Evolutionary conservation across 2,329 filamentous ascomycete species (phyloP).

Genomic region (Colletotrichum echinochloae): DNA sequence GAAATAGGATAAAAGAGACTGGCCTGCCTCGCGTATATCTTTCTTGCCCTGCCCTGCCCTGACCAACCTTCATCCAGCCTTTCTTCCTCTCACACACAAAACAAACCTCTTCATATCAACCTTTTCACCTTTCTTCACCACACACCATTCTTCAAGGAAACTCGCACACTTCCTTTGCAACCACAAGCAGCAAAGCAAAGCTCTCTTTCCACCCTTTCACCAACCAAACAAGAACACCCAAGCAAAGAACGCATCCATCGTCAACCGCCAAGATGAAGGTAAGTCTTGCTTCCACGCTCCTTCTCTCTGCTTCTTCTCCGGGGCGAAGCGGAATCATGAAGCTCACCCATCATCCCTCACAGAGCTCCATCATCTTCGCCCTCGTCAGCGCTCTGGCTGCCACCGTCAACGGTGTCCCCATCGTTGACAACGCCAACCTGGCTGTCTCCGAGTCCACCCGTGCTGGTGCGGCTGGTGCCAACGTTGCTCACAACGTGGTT

Average conservation of each 20-base stretch:
- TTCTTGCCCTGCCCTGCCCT: not conserved
- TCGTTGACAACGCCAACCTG: not conserved
- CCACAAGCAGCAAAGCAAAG: not conserved
- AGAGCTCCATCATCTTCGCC: not conserved
- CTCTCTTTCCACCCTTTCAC: not conserved
- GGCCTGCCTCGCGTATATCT: not conserved
- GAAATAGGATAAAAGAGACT: not conserved
- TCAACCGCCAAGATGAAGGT: slow-evolving; percentile 15
- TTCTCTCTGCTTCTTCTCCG: not conserved
- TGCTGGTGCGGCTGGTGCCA: no score
- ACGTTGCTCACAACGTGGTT: not conserved
- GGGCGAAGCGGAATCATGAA: not conserved
- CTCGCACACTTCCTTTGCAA: not conserved
- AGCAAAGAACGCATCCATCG: not conserved
- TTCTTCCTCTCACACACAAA: not conserved
- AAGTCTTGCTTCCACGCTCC: not conserved
- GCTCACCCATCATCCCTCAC: not conserved
- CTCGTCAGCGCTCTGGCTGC: not conserved
- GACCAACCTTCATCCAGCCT: not conserved
- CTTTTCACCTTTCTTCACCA: not conserved
- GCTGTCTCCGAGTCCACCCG: not conserved
- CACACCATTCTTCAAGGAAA: not conserved
- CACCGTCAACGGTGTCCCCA: slow-evolving; percentile 1
- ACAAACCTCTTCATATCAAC: not conserved
- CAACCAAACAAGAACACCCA: not conserved